A percentile compares a stretch with the other conserved stretches of the same genome.
Evolutionary conservation across 2,329 filamentous ascomycete genomes (phyloP).

Genomic region (Stagonosporopsis cucurbitacearum): DNA sequence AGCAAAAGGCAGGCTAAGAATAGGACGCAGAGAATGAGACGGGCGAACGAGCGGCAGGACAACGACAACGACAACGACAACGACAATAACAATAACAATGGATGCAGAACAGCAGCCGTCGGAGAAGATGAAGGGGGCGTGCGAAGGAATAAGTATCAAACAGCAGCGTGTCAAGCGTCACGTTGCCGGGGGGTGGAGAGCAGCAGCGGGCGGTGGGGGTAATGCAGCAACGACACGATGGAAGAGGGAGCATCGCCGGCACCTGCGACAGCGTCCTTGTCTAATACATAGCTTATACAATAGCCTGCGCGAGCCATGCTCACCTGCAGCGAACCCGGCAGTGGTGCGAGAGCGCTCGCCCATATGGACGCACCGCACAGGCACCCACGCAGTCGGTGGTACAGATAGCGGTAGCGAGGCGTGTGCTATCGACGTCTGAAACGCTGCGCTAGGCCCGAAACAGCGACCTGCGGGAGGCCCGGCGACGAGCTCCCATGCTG

Average conservation of each 20-base stretch:
- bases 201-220: conserved; percentile 4
- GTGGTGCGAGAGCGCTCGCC: conserved; percentile 12
- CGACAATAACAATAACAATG: no score
- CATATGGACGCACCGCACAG: conserved; percentile 11
- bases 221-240: conserved; percentile 23
- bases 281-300: conserved; percentile 18
- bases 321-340: neutral
- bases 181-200: conserved; percentile 9
- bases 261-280: conserved; percentile 20
- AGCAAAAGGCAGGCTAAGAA: conserved; percentile 16
- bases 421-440: conserved; percentile 25
- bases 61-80: no score
- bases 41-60: conserved; percentile 33
- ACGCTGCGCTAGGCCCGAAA: conserved; percentile 10
- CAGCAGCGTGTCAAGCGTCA: conserved; percentile 21
- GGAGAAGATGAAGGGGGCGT: conserved; percentile 25
- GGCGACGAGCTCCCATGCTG: conserved; percentile 17
- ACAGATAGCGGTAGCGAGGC: conserved; percentile 26
- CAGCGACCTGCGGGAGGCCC: conserved; percentile 2
- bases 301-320: neutral
- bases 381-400: conserved; percentile 11
- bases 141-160: conserved; percentile 42
- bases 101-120: conserved; percentile 30
- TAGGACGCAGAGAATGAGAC: conserved; percentile 24
- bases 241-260: conserved; percentile 14